phyloP scores from a whole-genome alignment of 176 grass and related monocot species.

The Hordeum marinum region DNA sequence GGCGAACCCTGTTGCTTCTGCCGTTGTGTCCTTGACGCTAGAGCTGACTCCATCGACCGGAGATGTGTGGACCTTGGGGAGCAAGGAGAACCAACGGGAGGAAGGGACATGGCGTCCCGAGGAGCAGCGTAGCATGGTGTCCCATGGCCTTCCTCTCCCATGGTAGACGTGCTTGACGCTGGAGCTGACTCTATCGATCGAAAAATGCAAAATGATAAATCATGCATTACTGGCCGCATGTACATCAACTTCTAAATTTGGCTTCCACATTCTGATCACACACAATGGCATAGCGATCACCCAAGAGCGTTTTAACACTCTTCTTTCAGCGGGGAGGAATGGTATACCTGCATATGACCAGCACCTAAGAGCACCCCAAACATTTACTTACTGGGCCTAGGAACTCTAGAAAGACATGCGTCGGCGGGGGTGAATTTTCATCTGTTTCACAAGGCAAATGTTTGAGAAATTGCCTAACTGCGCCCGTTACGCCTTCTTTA shows the following conservation, averaged over 20 bases:
- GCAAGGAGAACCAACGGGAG: no score
- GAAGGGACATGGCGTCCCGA: no score
- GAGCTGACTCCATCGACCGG: no score
- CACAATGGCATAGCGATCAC: neutral
- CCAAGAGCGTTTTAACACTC: neutral
- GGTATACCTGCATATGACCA: neutral
- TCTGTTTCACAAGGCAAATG: slow-evolving; percentile 50
- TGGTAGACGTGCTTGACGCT: slow-evolving; percentile 16
- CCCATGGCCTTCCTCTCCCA: no score
- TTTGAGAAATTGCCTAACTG: slow-evolving; percentile 74
- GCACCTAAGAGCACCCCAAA: slow-evolving; percentile 49
- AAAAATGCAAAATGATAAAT: neutral
- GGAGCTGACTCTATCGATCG: neutral
- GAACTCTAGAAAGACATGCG: slow-evolving; percentile 17
- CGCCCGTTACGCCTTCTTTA: slow-evolving; percentile 70
- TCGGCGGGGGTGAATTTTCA: neutral
- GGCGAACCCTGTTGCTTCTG: no score
- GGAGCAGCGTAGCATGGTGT: slow-evolving; percentile 19
- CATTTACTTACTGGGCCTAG: slow-evolving; percentile 37
- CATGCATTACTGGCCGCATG: neutral
- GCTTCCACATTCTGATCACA: neutral
- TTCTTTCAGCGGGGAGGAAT: neutral
- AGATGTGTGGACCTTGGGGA: no score
- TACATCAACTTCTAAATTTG: neutral
- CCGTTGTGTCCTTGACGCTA: no score